A percentile compares a stretch with the other conserved stretches of the same genome.
Evolutionary conservation across 495 filamentous ascomycete genomes (phyloP).

Genomic region (Achaetomiella virescens): DNA sequence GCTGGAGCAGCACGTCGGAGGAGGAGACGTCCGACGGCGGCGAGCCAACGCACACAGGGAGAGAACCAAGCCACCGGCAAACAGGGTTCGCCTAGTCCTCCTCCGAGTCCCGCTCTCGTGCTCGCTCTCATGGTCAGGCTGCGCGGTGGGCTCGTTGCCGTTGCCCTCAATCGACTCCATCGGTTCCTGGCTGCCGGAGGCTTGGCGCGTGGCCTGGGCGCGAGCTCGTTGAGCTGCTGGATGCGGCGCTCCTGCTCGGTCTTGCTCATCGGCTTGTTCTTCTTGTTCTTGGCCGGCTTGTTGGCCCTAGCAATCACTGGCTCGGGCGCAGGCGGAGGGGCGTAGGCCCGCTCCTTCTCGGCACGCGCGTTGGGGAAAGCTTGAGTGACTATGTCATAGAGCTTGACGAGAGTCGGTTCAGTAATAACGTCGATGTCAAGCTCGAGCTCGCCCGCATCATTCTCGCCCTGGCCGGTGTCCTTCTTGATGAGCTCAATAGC

Average conservation of each 20-base stretch:
- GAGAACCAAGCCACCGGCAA: not conserved
- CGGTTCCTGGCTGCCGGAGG: conserved; percentile 45
- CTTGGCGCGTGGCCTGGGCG: conserved; percentile 40
- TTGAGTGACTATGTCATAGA: conserved; percentile 71
- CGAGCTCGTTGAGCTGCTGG: conserved; percentile 62
- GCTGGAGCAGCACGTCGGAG: not conserved
- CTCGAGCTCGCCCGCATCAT: conserved; percentile 80
- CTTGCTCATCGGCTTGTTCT: conserved; percentile 99
- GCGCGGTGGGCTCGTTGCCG: conserved; percentile 16
- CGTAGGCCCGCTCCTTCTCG: conserved; percentile 32
- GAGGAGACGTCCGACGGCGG: too few species aligned
- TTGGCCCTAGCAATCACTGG: conserved; percentile 37
- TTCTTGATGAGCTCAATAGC: conserved; percentile 87
- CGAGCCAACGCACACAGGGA: not conserved
- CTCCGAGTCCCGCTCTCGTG: conserved; percentile 31
- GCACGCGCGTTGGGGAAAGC: conserved; percentile 48
- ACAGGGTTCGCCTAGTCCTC: conserved; percentile 23
- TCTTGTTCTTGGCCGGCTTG: conserved; percentile 66
- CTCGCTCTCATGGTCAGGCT: conserved; percentile 26
- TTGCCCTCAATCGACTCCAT: conserved; percentile 35
- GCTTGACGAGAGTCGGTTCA: conserved; percentile 63
- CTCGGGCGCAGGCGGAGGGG: conserved; percentile 25
- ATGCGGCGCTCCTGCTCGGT: conserved; percentile 87
- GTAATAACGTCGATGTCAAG: conserved; percentile 83
- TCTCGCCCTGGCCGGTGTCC: conserved; percentile 73